phyloP scores from a whole-genome alignment of 768 basidiomycete genomes.

The Lentinula guzmanii region DNA sequence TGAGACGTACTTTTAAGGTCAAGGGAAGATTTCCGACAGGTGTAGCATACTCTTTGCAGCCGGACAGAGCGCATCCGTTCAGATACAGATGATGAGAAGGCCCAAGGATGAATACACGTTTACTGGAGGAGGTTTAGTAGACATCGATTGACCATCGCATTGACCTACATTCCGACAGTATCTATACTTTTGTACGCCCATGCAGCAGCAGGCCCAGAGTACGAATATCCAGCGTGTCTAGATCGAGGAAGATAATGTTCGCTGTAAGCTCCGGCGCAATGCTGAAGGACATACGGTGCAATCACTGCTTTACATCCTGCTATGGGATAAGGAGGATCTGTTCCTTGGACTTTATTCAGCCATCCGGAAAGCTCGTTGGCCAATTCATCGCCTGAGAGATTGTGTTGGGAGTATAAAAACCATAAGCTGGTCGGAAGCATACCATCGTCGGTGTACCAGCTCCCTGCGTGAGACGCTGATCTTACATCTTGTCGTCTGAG shows the following conservation, averaged over 20 bases:
- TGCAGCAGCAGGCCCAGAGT: conserved; percentile 90
- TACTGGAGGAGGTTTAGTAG: conserved; percentile 38
- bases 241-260: neutral
- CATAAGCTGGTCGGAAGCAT: conserved; percentile 10
- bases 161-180: conserved; percentile 67
- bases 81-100: conserved; percentile 93
- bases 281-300: conserved; percentile 68
- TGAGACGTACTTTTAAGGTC: conserved; percentile 66
- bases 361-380: conserved; percentile 56
- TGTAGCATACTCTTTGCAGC: conserved; percentile 73
- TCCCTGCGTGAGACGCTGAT: conserved; percentile 78
- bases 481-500: conserved; percentile 21
- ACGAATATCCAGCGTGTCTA: conserved; percentile 95
- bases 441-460: conserved; percentile 84
- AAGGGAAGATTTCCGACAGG: conserved; percentile 80
- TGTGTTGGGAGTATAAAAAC: conserved; percentile 12
- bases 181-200: conserved; percentile 95
- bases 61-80: conserved; percentile 79
- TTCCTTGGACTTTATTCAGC: conserved; percentile 51
- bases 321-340: conserved; percentile 43
- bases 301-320: conserved; percentile 78
- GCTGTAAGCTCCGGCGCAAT: neutral
- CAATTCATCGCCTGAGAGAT: conserved; percentile 46
- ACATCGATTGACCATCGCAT: neutral
- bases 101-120: conserved; percentile 90